Percentiles rank a stretch among this genome's conserved stretches.
These are phyloP conservation scores for Rhexocercosporidium sp. DNA, from an alignment of 2,329 filamentous ascomycete genomes.

Conservation along the genomic window DNA sequence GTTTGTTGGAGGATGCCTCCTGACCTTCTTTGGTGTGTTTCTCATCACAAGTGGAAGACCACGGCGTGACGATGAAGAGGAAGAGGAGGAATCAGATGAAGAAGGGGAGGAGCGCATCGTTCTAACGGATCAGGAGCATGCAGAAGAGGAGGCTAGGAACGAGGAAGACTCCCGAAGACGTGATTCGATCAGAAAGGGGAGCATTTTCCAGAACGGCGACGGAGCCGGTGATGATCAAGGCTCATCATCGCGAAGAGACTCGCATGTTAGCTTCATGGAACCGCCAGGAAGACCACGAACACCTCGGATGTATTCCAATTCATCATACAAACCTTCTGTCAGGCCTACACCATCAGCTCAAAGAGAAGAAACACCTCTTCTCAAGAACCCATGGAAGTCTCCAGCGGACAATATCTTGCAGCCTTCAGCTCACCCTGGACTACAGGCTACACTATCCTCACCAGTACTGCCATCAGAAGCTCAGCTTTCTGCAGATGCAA, in stretches of 20 bases:
- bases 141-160: conserved; percentile 23
- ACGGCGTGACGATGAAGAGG: conserved; percentile 63
- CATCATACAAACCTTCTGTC: conserved; percentile 31
- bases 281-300: conserved; percentile 30
- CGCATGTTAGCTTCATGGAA: conserved; percentile 38
- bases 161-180: conserved; percentile 23
- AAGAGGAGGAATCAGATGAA: conserved; percentile 64
- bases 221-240: conserved; percentile 26
- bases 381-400: conserved; percentile 39
- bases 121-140: conserved; percentile 56
- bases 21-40: conserved; percentile 97
- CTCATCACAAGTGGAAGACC: conserved; percentile 88
- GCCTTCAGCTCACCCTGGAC: conserved; percentile 31
- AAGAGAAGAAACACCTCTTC: conserved; percentile 33
- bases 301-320: conserved; percentile 33
- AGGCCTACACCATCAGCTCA: conserved; percentile 24
- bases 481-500: conserved; percentile 30
- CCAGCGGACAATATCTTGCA: conserved; percentile 32
- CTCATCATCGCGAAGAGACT: conserved; percentile 30
- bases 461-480: conserved; percentile 41
- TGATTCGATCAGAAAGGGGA: conserved; percentile 21
- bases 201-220: conserved; percentile 28
- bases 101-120: conserved; percentile 69
- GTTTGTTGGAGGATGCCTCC: conserved; percentile 85
- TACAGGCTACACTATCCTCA: conserved; percentile 34